Evolutionary conservation across 805 yeast species (phyloP), one percentile per base, ranked within the genome.

Genomic region (Hemisphaericaspora nanyangensis): DNA sequence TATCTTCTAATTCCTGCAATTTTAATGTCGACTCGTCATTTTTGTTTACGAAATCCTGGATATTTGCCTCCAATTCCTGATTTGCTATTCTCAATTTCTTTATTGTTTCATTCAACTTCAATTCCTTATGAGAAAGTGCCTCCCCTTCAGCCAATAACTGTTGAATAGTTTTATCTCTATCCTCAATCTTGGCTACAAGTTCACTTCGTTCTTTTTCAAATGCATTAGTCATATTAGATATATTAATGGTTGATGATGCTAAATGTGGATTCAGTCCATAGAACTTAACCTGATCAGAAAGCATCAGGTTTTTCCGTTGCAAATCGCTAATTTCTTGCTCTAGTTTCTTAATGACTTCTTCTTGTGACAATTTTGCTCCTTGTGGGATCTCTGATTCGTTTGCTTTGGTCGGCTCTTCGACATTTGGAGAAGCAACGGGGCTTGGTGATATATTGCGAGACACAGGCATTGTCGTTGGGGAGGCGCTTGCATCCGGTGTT

Each of bases 91-190:
- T 77, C 40, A 89, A 59, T 46, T 72, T 70, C 45, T 85, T 85
- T 35, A 90, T 77, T 0, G 80, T 68, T 29, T 79, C 85, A 48
- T 76, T 79, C 37, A 80, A 70, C 47, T 76, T 77, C 19, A 87
- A 69, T 50, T 91, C 97, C 44, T 77, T 80, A 42, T 73, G 72
- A 0, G 93, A 79, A 28, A 88, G 60, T 17, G 74, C 77, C 45
- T 83, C 81, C 4, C 95, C 95, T 58, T 89, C 96, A 39, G 75
- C 78, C 53, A 85, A 54, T 20, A 90, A 62, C 40, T 82, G 80
- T 13, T 76, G 73, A 18, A 90, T 79, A 22, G 79, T 75, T 10
- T 67, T 72, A 37, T 89, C 86, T 65, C 66, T 82, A 49, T 59
- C 76, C 51, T 46, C 61, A 34, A 58, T 58, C 39, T 60, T 71